Evolutionary conservation across 2,329 filamentous ascomycete genomes (phyloP), one percentile per base, ranked within the genome.

Genomic region (Cryphonectria naterciae): DNA sequence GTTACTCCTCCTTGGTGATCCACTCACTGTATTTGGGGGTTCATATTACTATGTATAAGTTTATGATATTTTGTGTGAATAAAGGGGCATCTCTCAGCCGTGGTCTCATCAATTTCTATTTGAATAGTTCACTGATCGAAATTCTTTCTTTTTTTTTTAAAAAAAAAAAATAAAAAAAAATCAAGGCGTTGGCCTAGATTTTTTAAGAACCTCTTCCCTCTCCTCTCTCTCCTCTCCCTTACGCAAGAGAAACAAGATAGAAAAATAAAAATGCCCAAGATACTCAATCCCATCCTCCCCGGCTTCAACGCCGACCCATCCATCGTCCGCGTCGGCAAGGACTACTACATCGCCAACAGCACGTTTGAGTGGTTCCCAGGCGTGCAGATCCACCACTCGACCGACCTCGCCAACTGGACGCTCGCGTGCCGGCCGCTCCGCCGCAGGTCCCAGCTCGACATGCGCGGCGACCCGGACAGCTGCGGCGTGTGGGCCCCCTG

Each of bases 401-500:
- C 76, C 43, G 85, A 87, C 69, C 80, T 87, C 4, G 85, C 85
- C 49, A 87, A 87, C 77, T 87, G 86, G 86, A 79, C 81, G 13
- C 79, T 87, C 6, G 75, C 81, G 15, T 79, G 77, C 0, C 84
- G 85, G 0, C 86, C 86, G 0, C 78, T 88, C 43, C 84, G 69
- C 28, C 84, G 86, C 72, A 84, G 83, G 74, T 80, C 77, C 63
- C 86, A 88, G 77, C 81, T 88, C 2, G 85, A 88, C 74, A 86
- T 88, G 85, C 85, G 87, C 22, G 86, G 86, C n/a, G 81, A 88
- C 74, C 87, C 87, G 0, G 87, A 89, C 76, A 87, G 85, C 77
- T 88, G 87, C 74, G 87, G 87, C 52, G 80, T 91, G n/a, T 91
- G 88, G 87, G 88, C 89, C 1, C 89, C 89, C 0, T 91, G 89